These are phyloP conservation scores for Mucor plumbeus DNA, from an alignment of 371 early-diverging fungal species.

Conservation along the genomic window DNA sequence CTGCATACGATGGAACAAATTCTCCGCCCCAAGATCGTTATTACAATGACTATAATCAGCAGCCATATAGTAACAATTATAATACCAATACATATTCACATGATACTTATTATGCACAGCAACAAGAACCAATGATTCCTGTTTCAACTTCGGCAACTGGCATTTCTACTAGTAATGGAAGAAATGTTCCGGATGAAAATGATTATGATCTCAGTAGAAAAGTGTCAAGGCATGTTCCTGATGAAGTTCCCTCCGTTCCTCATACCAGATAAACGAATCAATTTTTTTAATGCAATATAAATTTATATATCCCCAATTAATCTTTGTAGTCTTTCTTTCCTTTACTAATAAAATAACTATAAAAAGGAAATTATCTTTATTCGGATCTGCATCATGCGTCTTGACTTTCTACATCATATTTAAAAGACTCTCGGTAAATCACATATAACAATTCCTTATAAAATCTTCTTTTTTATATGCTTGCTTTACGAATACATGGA, in stretches of 20 bases:
- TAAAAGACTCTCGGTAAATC: too few relatives aligned
- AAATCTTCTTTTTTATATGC: too few relatives aligned
- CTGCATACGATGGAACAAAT: neutral
- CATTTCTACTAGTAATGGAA: neutral
- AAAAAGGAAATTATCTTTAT: too few relatives aligned
- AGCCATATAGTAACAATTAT: constrained; percentile 1
- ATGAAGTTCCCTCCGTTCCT: constrained; percentile 13
- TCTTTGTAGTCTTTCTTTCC: too few relatives aligned
- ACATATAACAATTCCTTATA: too few relatives aligned
- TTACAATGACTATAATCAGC: constrained; percentile 10
- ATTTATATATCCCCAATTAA: neutral
- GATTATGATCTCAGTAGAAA: constrained; percentile 12
- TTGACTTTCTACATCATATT: too few relatives aligned
- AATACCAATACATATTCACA: constrained; percentile 4
- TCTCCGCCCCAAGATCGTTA: constrained; percentile 10
- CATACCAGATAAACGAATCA: neutral
- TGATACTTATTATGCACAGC: constrained; percentile 20
- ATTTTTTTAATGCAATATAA: too few relatives aligned
- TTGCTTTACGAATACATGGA: too few relatives aligned
- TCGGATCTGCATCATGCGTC: too few relatives aligned
- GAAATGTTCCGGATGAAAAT: constrained; percentile 30
- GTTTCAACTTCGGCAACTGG: constrained; percentile 2
- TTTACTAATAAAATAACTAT: too few relatives aligned
- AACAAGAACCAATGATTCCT: constrained; percentile 20
- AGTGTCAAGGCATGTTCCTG: constrained; percentile 28